A percentile compares a stretch with the other conserved stretches of the same genome.
Conservation (phyloP, 768 basidiomycete species). For the Suillus ampliporus region DNA sequence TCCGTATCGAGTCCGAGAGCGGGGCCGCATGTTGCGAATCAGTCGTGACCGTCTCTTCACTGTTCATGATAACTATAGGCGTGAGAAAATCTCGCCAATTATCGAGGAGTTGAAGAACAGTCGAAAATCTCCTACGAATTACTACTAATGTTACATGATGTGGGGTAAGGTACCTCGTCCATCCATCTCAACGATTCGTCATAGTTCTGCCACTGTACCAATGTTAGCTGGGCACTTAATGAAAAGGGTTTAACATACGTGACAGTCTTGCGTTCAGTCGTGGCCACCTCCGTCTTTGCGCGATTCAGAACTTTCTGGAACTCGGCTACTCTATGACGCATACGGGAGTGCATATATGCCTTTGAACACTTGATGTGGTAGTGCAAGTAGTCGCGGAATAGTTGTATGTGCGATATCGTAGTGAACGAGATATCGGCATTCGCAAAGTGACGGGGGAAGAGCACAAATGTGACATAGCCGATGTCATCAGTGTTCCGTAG, state of each 20-base stretch:
- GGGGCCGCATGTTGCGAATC: not conserved
- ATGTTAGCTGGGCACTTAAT: constrained; percentile 15
- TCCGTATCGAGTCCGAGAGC: constrained; percentile 47
- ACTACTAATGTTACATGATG: constrained; percentile 3
- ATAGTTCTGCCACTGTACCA: constrained; percentile 60
- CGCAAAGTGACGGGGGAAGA: constrained; percentile 95
- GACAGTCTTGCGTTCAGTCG: constrained; percentile 88
- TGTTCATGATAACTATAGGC: not conserved
- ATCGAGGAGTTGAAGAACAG: not conserved
- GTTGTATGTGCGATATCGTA: constrained; percentile 93
- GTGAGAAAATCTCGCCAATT: not conserved
- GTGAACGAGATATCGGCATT: constrained; percentile 67
- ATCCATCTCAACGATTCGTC: constrained; percentile 49
- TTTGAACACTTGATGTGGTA: constrained; percentile 99
- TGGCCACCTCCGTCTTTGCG: constrained; percentile 90
- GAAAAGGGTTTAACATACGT: constrained; percentile 54
- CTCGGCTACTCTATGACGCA: constrained; percentile 92
- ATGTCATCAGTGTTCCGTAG: constrained; percentile 85
- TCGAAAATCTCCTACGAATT: not conserved
- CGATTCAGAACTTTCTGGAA: constrained; percentile 96
- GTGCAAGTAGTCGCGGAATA: constrained; percentile 99
- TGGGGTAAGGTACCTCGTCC: not conserved
- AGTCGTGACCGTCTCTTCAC: not conserved
- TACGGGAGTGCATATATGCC: constrained; percentile 98
- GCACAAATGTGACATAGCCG: constrained; percentile 97